phyloP scores from a whole-genome alignment of 2,329 filamentous ascomycete genomes.

The Fusarium sp. region DNA sequence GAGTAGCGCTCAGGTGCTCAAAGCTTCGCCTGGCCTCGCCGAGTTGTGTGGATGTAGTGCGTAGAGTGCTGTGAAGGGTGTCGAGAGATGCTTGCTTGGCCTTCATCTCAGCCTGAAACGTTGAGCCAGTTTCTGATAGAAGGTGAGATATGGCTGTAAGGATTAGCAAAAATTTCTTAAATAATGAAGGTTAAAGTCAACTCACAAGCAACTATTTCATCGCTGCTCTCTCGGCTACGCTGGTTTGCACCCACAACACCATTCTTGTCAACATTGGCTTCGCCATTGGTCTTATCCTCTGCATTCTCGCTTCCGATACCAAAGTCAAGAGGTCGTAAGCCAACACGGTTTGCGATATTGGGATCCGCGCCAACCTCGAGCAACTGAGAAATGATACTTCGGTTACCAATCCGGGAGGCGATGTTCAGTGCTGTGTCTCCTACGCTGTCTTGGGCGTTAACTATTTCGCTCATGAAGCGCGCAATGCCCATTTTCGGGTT shows the following conservation, averaged over 20 bases:
- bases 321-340: conserved; percentile 91
- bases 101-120: conserved; percentile 84
- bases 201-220: conserved; percentile 84
- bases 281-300: conserved; percentile 58
- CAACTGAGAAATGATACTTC: conserved; percentile 95
- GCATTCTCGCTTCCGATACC: conserved; percentile 79
- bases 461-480: conserved; percentile 95
- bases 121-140: conserved; percentile 79
- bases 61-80: conserved; percentile 81
- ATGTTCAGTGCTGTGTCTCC: conserved; percentile 96
- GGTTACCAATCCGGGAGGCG: conserved; percentile 90
- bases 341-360: conserved; percentile 90
- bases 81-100: conserved; percentile 88
- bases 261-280: conserved; percentile 58
- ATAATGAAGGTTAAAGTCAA: conserved; percentile 36
- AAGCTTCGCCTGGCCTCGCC: conserved; percentile 80
- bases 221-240: conserved; percentile 76
- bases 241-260: conserved; percentile 60
- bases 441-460: conserved; percentile 92
- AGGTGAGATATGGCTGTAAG: conserved; percentile 80
- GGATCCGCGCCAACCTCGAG: conserved; percentile 95
- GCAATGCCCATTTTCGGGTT: conserved; percentile 83
- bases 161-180: neutral
- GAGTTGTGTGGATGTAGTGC: conserved; percentile 81
- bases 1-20: conserved; percentile 75